Conservation (phyloP, 768 basidiomycete species). For the Sporobolomyces phaffii region DNA sequence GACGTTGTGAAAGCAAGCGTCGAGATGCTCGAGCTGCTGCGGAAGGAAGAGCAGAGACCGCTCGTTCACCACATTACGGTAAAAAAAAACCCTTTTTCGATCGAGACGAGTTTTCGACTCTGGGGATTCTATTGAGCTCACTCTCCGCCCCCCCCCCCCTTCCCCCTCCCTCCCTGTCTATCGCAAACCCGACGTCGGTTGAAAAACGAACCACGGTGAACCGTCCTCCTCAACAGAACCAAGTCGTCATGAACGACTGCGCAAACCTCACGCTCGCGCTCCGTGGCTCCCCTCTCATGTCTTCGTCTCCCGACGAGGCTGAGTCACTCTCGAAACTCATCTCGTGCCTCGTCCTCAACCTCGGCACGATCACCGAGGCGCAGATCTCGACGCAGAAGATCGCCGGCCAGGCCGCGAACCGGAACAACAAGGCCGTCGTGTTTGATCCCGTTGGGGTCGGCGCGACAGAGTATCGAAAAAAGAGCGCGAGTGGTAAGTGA, state of each 20-base stretch:
- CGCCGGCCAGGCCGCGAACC: constrained; percentile 55
- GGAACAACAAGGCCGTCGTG: constrained; percentile 65
- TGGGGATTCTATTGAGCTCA: not conserved
- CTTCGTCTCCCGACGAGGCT: constrained; percentile 74
- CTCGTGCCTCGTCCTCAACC: constrained; percentile 72
- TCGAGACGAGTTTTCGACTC: no score
- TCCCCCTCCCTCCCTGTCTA: no score
- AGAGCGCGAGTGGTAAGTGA: constrained; percentile 55
- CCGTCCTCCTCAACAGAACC: not conserved
- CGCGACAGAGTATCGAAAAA: constrained; percentile 66
- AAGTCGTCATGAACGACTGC: constrained; percentile 32
- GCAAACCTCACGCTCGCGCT: constrained; percentile 75
- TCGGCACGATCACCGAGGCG: constrained; percentile 63
- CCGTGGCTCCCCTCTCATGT: constrained; percentile 91
- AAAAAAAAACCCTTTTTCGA: no score
- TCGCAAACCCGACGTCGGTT: no score
- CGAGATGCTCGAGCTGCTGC: constrained; percentile 54
- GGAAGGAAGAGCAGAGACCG: constrained; percentile 52
- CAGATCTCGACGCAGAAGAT: constrained; percentile 67
- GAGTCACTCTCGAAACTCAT: constrained; percentile 63
- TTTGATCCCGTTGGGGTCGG: constrained; percentile 92
- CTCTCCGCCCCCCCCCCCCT: no score
- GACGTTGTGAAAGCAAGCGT: constrained; percentile 48
- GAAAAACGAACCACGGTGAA: not conserved
- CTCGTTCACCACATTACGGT: constrained; percentile 64